Percentiles rank a stretch among this genome's conserved stretches.
These are phyloP conservation scores for Aspergillus thermomutatus DNA, from an alignment of 2,329 filamentous ascomycete species.

Conservation along the genomic window DNA sequence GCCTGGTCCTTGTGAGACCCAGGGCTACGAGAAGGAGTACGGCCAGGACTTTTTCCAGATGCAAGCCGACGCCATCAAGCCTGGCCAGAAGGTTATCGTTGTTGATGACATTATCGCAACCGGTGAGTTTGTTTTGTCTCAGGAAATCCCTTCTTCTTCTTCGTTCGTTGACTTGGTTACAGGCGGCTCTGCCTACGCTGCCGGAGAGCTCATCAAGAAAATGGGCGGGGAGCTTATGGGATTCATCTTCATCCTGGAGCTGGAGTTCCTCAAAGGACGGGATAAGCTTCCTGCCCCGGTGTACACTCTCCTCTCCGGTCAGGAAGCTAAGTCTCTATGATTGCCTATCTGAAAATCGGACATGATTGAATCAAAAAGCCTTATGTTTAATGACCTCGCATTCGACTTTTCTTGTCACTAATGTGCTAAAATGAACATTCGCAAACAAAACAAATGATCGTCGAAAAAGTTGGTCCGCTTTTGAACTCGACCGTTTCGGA, in stretches of 20 bases:
- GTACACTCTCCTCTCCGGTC: conserved; percentile 73
- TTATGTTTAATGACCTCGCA: not conserved
- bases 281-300: conserved; percentile 83
- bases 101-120: conserved; percentile 99
- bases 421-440: not conserved
- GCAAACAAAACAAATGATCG: not conserved
- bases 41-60: conserved; percentile 95
- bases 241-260: conserved; percentile 93
- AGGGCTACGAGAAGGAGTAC: conserved; percentile 92
- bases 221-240: conserved; percentile 82
- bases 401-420: not conserved
- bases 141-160: not conserved
- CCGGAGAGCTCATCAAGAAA: conserved; percentile 79
- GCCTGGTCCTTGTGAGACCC: conserved; percentile 81
- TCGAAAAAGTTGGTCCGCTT: not conserved
- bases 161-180: conserved; percentile 3
- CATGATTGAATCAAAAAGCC: not conserved
- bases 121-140: conserved; percentile 55
- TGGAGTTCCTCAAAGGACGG: conserved; percentile 87
- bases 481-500: not conserved
- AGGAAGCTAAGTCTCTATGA: conserved; percentile 36
- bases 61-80: conserved; percentile 78
- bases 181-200: conserved; percentile 91
- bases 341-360: not conserved
- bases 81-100: conserved; percentile 83